phyloP scores from a whole-genome alignment of 192 early-diverging fungal species.

The Mortierella claussenii region DNA sequence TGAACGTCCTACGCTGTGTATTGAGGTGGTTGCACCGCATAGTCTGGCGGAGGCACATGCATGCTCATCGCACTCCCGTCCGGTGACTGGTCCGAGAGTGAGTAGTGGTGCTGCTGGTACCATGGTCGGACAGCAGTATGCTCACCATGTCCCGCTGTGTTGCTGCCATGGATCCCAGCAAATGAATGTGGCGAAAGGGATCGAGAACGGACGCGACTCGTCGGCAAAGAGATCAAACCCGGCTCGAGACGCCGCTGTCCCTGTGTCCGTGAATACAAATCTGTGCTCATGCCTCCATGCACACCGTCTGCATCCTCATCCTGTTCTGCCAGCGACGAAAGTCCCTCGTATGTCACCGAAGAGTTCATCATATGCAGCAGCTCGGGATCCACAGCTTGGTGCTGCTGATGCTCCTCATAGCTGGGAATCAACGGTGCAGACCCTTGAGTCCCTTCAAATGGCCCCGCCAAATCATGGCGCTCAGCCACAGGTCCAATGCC shows the following conservation, averaged over 20 bases:
- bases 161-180: neutral
- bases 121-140: neutral
- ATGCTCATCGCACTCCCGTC: neutral
- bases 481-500: slow-evolving; percentile 13
- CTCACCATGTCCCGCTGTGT: neutral
- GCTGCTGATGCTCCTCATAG: slow-evolving; percentile 34
- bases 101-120: slow-evolving; percentile 15
- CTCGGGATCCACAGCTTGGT: slow-evolving; percentile 28
- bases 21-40: slow-evolving; percentile 18
- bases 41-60: slow-evolving; percentile 29
- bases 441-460: slow-evolving; percentile 9
- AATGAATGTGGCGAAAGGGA: slow-evolving; percentile 16
- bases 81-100: slow-evolving; percentile 33
- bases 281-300: too few relatives aligned
- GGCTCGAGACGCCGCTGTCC: too few relatives aligned
- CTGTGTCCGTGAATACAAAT: too few relatives aligned
- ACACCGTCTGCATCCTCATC: slow-evolving; percentile 15
- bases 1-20: slow-evolving; percentile 17
- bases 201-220: slow-evolving; percentile 10
- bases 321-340: slow-evolving; percentile 18
- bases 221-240: neutral
- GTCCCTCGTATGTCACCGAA: neutral
- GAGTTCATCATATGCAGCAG: slow-evolving; percentile 15
- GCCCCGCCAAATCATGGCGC: neutral
- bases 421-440: slow-evolving; percentile 43